phyloP scores from a whole-genome alignment of 2,329 filamentous ascomycete genomes.

The Tolypocladium ophioglossoides region DNA sequence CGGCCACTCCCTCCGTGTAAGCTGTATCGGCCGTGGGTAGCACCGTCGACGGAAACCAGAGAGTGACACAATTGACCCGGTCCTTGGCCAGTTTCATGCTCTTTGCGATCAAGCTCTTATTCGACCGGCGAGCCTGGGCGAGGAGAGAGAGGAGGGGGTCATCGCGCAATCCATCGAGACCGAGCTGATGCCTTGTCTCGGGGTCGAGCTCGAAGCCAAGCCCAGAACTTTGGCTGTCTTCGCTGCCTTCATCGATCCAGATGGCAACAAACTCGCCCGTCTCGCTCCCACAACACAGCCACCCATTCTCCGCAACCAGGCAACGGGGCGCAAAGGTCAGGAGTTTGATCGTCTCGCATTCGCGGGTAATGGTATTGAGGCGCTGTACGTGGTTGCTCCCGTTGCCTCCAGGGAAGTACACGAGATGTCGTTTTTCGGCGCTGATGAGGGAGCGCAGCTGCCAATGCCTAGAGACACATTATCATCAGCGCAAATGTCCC shows the following conservation, averaged over 20 bases:
- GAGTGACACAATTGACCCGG: conserved; percentile 55
- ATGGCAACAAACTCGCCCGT: conserved; percentile 80
- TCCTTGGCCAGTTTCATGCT: conserved; percentile 46
- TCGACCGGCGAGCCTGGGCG: conserved; percentile 25
- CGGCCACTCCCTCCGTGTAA: conserved; percentile 48
- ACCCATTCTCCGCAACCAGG: conserved; percentile 75
- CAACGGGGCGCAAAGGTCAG: conserved; percentile 72
- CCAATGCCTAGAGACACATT: conserved; percentile 52
- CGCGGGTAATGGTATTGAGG: conserved; percentile 57
- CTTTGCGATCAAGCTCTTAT: conserved; percentile 36
- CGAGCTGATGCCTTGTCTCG: conserved; percentile 14
- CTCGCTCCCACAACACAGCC: conserved; percentile 84
- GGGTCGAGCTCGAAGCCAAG: conserved; percentile 11
- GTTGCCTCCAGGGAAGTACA: conserved; percentile 75
- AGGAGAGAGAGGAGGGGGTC: conserved; percentile 24
- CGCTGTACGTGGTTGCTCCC: conserved; percentile 56
- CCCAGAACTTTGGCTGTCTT: conserved; percentile 14
- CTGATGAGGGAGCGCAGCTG: conserved; percentile 86
- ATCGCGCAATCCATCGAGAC: conserved; percentile 23
- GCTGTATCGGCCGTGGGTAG: conserved; percentile 19
- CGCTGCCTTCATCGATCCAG: conserved; percentile 38
- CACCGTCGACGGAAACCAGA: conserved; percentile 44
- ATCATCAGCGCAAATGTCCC: not conserved
- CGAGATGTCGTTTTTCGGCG: conserved; percentile 60
- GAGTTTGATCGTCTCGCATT: conserved; percentile 62